These are phyloP conservation scores for Cladophialophora yegresii DNA, from an alignment of 2,329 filamentous ascomycete genomes.

Conservation along the genomic window DNA sequence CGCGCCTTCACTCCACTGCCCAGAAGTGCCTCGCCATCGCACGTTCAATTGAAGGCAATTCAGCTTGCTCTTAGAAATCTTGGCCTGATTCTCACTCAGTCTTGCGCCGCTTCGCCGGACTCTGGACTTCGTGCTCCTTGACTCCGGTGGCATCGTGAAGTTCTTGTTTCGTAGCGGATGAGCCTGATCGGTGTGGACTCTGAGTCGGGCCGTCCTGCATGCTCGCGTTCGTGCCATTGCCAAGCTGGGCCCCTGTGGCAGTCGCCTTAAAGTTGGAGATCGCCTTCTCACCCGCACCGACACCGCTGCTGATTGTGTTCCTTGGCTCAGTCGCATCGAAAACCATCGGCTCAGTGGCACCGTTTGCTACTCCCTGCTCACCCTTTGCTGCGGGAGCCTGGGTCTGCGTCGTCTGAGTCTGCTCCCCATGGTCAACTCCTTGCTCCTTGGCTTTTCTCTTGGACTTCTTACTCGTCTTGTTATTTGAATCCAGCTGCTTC, in stretches of 20 bases:
- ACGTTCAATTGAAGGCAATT: background rate
- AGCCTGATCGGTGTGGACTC: background rate
- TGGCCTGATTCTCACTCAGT: background rate
- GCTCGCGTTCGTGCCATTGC: background rate
- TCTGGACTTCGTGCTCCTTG: background rate
- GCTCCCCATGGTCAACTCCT: background rate
- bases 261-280: background rate
- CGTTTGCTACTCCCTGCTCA: background rate
- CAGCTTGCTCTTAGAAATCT: background rate
- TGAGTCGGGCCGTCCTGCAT: background rate
- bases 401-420: background rate
- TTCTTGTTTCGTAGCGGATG: background rate
- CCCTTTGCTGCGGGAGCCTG: background rate
- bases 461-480: constrained; percentile 25
- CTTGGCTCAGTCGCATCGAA: background rate
- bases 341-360: background rate
- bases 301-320: background rate
- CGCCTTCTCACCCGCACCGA: background rate
- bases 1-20: background rate
- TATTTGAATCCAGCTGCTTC: constrained; percentile 20
- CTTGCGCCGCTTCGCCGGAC: background rate
- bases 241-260: background rate
- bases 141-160: background rate
- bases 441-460: background rate
- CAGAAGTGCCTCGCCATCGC: background rate